Percentiles rank a stretch among this genome's conserved stretches.
Evolutionary conservation across 306 rosid species (phyloP).

Genomic region (Benincasa hispida): DNA sequence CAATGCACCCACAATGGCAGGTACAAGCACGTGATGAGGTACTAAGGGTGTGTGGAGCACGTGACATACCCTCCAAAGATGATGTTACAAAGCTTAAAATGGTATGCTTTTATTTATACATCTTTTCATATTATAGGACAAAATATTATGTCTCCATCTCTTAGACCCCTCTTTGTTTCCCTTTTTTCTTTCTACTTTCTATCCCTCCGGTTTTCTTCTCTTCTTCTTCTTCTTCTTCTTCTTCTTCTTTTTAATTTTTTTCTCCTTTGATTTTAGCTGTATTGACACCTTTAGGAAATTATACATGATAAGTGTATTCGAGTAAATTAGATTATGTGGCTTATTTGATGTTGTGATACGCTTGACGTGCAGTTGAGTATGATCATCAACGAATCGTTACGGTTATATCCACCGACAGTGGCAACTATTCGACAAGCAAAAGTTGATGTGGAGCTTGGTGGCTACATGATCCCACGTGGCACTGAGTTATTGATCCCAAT

Average conservation of each 20-base stretch:
- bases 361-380: slow-evolving; percentile 55
- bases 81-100: slow-evolving; percentile 76
- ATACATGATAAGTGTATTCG: too few relatives aligned
- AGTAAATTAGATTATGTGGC: not conserved
- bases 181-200: slow-evolving; percentile 3
- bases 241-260: not conserved
- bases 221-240: too few relatives aligned
- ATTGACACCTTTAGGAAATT: too few relatives aligned
- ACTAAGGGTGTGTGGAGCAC: slow-evolving; percentile 68
- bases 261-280: not conserved
- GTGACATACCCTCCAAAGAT: slow-evolving; percentile 77
- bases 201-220: not conserved
- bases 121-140: not conserved
- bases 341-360: not conserved
- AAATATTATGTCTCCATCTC: not conserved
- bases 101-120: slow-evolving; percentile 25
- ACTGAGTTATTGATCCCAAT: slow-evolving; percentile 79
- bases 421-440: slow-evolving; percentile 74
- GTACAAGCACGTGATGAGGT: slow-evolving; percentile 86
- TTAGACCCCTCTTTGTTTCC: slow-evolving; percentile 19
- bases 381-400: slow-evolving; percentile 67
- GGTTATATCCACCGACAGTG: slow-evolving; percentile 74
- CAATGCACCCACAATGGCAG: slow-evolving; percentile 99
- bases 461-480: slow-evolving; percentile 63
- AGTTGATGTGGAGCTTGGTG: slow-evolving; percentile 59